Conservation (phyloP, 2,329 filamentous ascomycete species). For the Aureobasidium sp. region DNA sequence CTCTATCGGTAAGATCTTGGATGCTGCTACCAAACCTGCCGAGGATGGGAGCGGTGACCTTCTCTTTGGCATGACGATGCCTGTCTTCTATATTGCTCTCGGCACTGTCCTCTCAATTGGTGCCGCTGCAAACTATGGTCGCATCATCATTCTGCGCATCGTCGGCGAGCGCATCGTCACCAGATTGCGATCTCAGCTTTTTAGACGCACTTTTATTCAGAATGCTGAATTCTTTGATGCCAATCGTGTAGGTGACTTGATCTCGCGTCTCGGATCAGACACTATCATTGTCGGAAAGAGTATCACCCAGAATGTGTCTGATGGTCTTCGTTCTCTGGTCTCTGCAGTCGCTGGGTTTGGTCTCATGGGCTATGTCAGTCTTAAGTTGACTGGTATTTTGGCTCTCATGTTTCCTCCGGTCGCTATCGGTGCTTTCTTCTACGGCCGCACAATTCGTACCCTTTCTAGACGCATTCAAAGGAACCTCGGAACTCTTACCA, state of each 20-base stretch:
- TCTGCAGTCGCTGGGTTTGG: conserved; percentile 83
- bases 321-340: conserved; percentile 85
- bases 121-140: conserved; percentile 84
- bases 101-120: conserved; percentile 69
- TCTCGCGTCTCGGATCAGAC: conserved; percentile 90
- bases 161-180: conserved; percentile 93
- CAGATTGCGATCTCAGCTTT: conserved; percentile 79
- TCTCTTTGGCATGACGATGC: conserved; percentile 76
- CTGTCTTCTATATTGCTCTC: conserved; percentile 81
- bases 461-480: conserved; percentile 89
- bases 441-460: conserved; percentile 80
- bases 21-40: conserved; percentile 71
- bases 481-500: conserved; percentile 85
- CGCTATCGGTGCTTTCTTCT: conserved; percentile 83
- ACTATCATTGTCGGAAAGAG: conserved; percentile 98
- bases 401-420: conserved; percentile 85
- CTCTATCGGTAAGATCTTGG: conserved; percentile 90
- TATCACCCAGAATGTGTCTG: conserved; percentile 94
- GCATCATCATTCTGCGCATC: conserved; percentile 86
- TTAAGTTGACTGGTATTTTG: conserved; percentile 81
- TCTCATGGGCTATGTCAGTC: conserved; percentile 93
- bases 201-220: conserved; percentile 87
- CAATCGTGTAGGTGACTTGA: conserved; percentile 91
- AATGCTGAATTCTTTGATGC: conserved; percentile 99
- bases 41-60: conserved; percentile 59